Evolutionary conservation across 441 rosid genomes (phyloP), one percentile per base, ranked within the genome.

Genomic region (Pelargonium citronellum): DNA sequence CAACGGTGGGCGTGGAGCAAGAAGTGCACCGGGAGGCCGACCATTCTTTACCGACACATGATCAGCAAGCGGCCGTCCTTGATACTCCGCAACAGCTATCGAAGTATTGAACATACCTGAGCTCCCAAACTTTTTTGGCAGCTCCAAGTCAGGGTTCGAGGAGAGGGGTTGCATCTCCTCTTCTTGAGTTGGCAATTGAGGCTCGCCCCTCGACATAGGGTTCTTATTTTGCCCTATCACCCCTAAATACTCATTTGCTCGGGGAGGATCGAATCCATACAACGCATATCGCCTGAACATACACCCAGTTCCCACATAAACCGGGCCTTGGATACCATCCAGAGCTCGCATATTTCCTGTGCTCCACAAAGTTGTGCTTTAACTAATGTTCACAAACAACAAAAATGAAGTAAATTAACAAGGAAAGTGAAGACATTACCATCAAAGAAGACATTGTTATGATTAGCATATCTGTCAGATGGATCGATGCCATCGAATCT

Each of bases 401-500:
- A 37, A 6, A 37, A 5, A 37, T 7, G 41, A 37, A 37, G 8
- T 37, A 37, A 37, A 37, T 37, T 37, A 37, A 37, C 41, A 37
- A 37, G 41, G 41, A 37, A 37, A 0, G 7, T 37, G 41, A 37
- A 37, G 7, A 37, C 41, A 47, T 47, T 47, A 22, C 88, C 97
- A 78, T 93, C 96, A 46, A 91, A 93, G 91, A 93, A 93, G 69
- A 89, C 94, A 0, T 90, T 88, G 72, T 93, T 93, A 75, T 91
- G 96, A 67, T 93, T 93, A 0, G 96, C 95, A 67, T 93, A 93
- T 12, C 95, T 84, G 74, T 93, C 97, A 2, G 79, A 84, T 0
- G 91, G 94, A 74, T 91, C 98, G 12, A 93, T 91, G n/a, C 98
- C 96, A 72, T 93, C 97, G 16, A 93, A 93, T 71, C 97, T 87